These are phyloP conservation scores for Hymenotorrendiella dingleyae DNA, from an alignment of 2,329 filamentous ascomycete species.

Conservation along the genomic window DNA sequence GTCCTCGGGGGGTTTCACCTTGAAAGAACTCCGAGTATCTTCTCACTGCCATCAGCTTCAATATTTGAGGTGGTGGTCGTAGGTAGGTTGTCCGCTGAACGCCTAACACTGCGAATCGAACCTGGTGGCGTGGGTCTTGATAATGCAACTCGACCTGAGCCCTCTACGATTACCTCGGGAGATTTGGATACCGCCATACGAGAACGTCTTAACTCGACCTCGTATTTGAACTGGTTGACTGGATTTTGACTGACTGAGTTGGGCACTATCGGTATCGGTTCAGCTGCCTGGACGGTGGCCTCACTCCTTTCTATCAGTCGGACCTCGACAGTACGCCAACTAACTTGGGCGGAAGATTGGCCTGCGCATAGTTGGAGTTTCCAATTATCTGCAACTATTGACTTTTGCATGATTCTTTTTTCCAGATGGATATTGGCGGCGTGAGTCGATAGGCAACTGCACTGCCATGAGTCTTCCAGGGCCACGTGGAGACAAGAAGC, in stretches of 20 bases:
- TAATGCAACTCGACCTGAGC: no score
- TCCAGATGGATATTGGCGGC: constrained; percentile 2
- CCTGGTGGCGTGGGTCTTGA: no score
- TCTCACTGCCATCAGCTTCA: no score
- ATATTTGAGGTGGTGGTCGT: no score
- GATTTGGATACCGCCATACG: neutral
- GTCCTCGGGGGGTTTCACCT: no score
- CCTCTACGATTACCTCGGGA: no score
- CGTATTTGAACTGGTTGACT: neutral
- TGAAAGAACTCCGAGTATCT: no score
- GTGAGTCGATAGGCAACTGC: constrained; percentile 1
- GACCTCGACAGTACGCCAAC: neutral
- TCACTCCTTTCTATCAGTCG: neutral
- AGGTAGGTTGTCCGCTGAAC: no score
- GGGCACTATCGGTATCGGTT: no score
- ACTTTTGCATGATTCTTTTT: neutral
- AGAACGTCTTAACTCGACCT: neutral
- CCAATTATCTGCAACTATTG: neutral
- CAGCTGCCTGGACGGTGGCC: neutral
- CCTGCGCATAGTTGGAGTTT: neutral
- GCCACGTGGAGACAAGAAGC: neutral
- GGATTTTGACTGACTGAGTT: neutral
- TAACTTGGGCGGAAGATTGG: neutral
- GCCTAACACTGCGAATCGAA: no score
- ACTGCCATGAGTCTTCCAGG: constrained; percentile 1